Percentiles rank a stretch among this genome's conserved stretches.
These are phyloP conservation scores for Pythium aristosporum DNA, from an alignment of 352 stramenopile species.

Conservation along the genomic window DNA sequence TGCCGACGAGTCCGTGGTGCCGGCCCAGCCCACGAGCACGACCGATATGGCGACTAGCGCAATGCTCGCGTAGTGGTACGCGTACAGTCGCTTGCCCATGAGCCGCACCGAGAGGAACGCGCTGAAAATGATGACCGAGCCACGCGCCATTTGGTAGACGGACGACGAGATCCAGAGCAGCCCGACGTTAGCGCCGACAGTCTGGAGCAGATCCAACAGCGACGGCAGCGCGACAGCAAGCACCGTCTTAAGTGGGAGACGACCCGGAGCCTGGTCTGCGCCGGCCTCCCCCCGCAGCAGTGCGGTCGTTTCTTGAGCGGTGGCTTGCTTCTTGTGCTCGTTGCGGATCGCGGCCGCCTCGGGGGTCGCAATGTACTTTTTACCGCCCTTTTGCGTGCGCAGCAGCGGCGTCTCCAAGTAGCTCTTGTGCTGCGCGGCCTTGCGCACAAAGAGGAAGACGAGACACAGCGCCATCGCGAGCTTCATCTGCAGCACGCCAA, in stretches of 20 bases:
- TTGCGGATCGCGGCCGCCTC: conserved; percentile 43
- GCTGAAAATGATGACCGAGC: conserved; percentile 91
- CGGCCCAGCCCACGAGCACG: conserved; percentile 67
- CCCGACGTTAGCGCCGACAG: conserved; percentile 84
- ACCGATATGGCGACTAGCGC: conserved; percentile 68
- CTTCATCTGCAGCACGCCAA: conserved; percentile 86
- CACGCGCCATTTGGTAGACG: conserved; percentile 90
- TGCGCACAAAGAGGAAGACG: conserved; percentile 69
- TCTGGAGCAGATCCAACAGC: conserved; percentile 83
- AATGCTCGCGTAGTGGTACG: conserved; percentile 88
- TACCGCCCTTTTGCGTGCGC: conserved; percentile 58
- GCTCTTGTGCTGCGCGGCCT: conserved; percentile 45
- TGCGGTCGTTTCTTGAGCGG: conserved; percentile 32
- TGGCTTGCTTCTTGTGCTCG: conserved; percentile 31
- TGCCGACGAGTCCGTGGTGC: conserved; percentile 18
- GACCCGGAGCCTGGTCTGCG: conserved; percentile 15
- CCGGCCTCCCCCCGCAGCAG: conserved; percentile 26
- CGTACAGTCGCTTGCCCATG: conserved; percentile 80
- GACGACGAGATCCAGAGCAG: conserved; percentile 88
- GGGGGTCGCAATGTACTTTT: conserved; percentile 56
- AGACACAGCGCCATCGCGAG: conserved; percentile 79
- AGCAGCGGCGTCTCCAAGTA: conserved; percentile 75
- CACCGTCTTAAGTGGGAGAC: conserved; percentile 54
- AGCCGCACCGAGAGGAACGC: conserved; percentile 82
- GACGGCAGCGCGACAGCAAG: conserved; percentile 62